Evolutionary conservation across 2,329 filamentous ascomycete genomes (phyloP).

Genomic region (Pyrenochaeta sp.): DNA sequence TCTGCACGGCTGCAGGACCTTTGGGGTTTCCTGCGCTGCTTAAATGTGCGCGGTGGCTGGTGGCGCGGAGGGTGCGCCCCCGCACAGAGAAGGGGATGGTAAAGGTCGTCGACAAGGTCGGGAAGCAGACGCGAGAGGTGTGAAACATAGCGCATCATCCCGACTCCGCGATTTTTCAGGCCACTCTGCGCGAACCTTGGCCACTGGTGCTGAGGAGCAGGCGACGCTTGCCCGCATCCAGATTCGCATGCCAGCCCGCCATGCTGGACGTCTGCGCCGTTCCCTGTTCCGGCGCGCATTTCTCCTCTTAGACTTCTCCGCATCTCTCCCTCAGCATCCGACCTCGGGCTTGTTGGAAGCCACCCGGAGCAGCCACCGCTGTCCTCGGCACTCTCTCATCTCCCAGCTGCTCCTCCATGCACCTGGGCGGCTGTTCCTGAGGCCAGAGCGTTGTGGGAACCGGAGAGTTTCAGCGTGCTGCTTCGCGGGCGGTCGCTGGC

Average conservation of each 20-base stretch:
- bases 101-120: conserved; percentile 12
- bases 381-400: conserved; percentile 7
- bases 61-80: conserved; percentile 19
- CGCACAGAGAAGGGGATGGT: neutral
- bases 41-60: neutral
- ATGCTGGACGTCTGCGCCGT: conserved; percentile 29
- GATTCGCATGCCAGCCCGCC: conserved; percentile 31
- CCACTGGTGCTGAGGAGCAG: conserved; percentile 16
- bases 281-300: conserved; percentile 26
- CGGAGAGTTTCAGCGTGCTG: conserved; percentile 30
- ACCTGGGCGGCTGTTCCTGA: conserved; percentile 24
- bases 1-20: conserved; percentile 1
- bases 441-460: conserved; percentile 15
- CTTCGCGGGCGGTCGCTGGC: conserved; percentile 34
- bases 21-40: conserved; percentile 4
- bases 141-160: conserved; percentile 48
- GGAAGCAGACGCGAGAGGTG: conserved; percentile 30
- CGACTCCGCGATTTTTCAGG: conserved; percentile 40
- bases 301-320: conserved; percentile 30
- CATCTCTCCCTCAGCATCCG: conserved; percentile 25
- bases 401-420: conserved; percentile 2
- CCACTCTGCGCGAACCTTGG: conserved; percentile 20
- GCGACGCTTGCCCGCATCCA: conserved; percentile 25
- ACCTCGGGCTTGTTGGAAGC: conserved; percentile 23
- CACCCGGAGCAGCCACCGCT: conserved; percentile 17